Base-by-base conservation (phyloP, 352 stramenopile genomes). In the Thraustotheca clavata region DNA sequence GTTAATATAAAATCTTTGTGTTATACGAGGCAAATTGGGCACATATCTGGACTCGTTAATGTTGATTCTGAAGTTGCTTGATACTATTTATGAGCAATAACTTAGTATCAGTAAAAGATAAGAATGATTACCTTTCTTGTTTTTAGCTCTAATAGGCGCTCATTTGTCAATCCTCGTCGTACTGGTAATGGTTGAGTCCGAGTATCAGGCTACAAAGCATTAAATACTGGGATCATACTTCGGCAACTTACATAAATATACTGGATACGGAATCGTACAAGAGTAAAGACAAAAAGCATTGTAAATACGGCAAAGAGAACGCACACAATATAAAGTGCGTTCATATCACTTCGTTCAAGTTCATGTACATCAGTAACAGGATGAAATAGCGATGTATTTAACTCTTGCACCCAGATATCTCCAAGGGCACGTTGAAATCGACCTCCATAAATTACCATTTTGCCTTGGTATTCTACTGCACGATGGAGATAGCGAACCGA, bases 11-110 rank as follows among this genome's bases (percentile, higher is more conserved):
- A 59, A 60, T n/a, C 50, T 50, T 11, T 12, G 3, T 7, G 9
- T 7, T 38, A 16, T 49, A 62, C 41, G 27, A 65, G 38, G 39
- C 57, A 65, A 40, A 65, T 65, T 27, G 57, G 57, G 57, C 57
- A 65, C 57, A 65, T 55, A 36, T 65, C 57, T 9, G 38, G 38
- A 18, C 18, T 40, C 20, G 39, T n/a, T 20, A 4, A 16, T 27
- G 55, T 47, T 52, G 43, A 18, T 14, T 3, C 34, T 31, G 11
- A 9, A 31, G 35, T 27, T 20, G 57, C 27, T 35, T 54, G 33
- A 27, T 65, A 65, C 55, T 49, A 35, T 12, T 11, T 34, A 24
- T 18, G 27, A 29, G 1, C 29, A 16, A 47, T 8, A 39, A 20
- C 22, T 8, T 5, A 38, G 11, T 7, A 8, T 18, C 9, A 20